Evolutionary conservation across 768 basidiomycete genomes (phyloP), one percentile per base, ranked within the genome.

Genomic region (Collybia nuda): DNA sequence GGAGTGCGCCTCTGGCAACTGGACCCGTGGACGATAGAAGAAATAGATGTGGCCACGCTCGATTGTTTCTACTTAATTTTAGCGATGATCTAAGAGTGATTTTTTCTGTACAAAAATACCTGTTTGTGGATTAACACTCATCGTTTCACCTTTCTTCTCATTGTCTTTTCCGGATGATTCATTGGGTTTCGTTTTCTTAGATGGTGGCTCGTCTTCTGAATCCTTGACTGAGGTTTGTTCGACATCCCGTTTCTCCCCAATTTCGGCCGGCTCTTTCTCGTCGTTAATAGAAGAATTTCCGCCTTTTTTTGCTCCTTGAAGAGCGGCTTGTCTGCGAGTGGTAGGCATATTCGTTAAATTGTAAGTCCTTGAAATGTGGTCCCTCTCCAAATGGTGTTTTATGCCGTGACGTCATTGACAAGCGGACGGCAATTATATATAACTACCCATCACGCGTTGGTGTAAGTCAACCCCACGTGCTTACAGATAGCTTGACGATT

Each of bases 11-110:
- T 81, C 74, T 51, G 81, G 75, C 12, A 67, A 60, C 56, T 82
- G 65, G 17, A 84, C 81, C 23, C 78, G 75, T 3, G 82, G 83
- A 9, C 80, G 77, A 57, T 82, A 86, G 66, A 84, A 79, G 62
- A 85, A 84, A 64, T 85, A 85, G 40, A 86, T 73, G 53, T 83
- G 78, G 7, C 81, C 82, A 14, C 81, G 67, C 56, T 84, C 80
- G 44, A 80, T 80, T 8, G 76, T 77, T 7, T 80, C 80, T 82
- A 43, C 6, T 44, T n/a, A 24, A 18, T n/a, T 17, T 14, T 43
- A 3, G 28, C 28, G 11, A 17, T 2, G 21, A 26, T 5, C 26
- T 6, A 11, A 9, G 23, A n/a, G 36, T 39, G 11, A 24, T 40
- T 2, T 21, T 14, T 7, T 18, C 36, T 11, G 32, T 32, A 11